Percentiles rank a stretch among this genome's conserved stretches.
Conservation (phyloP, 2,329 filamentous ascomycete species). For the Pseudocercospora vitis region DNA sequence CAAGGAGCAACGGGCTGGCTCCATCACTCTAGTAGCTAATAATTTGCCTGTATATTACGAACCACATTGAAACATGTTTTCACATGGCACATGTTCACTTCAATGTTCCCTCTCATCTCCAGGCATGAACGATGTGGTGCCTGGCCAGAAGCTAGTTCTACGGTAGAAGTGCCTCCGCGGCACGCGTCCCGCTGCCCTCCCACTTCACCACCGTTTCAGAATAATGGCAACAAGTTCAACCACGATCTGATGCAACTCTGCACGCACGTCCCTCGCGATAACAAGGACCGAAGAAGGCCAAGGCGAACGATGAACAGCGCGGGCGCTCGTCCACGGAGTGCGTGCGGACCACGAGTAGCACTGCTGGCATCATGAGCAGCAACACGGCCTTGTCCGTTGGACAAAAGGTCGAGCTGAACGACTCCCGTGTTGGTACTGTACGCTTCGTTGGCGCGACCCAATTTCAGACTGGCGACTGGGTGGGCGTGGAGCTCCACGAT, state of each 20-base stretch:
- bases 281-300: background rate
- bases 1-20: background rate
- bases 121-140: too few relatives aligned
- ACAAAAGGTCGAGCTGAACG: constrained; percentile 74
- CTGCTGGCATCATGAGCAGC: constrained; percentile 35
- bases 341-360: constrained; percentile 1
- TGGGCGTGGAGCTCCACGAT: constrained; percentile 84
- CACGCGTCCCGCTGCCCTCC: too few relatives aligned
- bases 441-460: constrained; percentile 78
- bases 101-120: too few relatives aligned
- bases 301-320: constrained; percentile 16
- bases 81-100: too few relatives aligned
- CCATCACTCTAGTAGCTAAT: background rate
- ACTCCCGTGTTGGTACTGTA: constrained; percentile 74
- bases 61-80: background rate
- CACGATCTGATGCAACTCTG: too few relatives aligned
- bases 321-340: constrained; percentile 3
- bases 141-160: too few relatives aligned
- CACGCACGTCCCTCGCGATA: too few relatives aligned
- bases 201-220: too few relatives aligned
- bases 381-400: constrained; percentile 50
- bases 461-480: constrained; percentile 82
- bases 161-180: too few relatives aligned
- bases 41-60: constrained; percentile 2
- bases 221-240: too few relatives aligned